Conservation (phyloP, 192 early-diverging fungal genomes). For the Haplosporangium gracile region DNA sequence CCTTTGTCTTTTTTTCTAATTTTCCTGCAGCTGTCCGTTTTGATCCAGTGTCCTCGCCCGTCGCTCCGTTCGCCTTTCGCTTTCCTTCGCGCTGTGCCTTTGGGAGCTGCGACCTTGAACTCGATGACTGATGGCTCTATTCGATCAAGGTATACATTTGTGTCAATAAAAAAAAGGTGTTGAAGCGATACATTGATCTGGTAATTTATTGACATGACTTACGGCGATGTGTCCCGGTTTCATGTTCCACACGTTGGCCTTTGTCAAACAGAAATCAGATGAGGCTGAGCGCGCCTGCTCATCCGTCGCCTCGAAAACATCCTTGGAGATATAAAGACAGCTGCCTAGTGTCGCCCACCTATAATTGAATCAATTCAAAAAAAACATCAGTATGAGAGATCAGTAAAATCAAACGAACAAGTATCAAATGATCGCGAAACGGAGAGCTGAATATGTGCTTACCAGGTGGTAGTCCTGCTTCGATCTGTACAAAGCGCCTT, state of each 20-base stretch:
- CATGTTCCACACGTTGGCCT: slow-evolving; percentile 73
- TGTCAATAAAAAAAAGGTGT: neutral
- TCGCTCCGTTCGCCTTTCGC: slow-evolving; percentile 27
- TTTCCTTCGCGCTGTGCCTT: slow-evolving; percentile 38
- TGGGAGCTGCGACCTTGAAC: slow-evolving; percentile 49
- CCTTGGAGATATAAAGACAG: slow-evolving; percentile 73
- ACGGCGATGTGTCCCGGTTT: slow-evolving; percentile 62
- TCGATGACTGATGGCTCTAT: slow-evolving; percentile 45
- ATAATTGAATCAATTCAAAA: neutral
- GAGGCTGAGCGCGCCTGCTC: slow-evolving; percentile 69
- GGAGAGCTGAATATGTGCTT: neutral
- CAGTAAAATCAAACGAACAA: neutral
- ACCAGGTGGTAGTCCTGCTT: slow-evolving; percentile 73
- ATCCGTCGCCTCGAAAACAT: slow-evolving; percentile 69
- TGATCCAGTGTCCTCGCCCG: slow-evolving; percentile 26
- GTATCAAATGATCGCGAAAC: neutral
- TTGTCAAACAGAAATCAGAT: slow-evolving; percentile 69
- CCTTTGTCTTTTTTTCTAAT: slow-evolving; percentile 30
- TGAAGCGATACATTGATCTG: neutral
- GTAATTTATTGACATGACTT: neutral
- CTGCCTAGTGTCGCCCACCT: slow-evolving; percentile 78
- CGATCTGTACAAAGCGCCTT: slow-evolving; percentile 73
- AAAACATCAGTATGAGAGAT: neutral
- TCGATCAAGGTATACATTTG: neutral
- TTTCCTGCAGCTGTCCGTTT: slow-evolving; percentile 25